Conservation (phyloP, 2,329 filamentous ascomycete species). For the Arachnopeziza araneosa region DNA sequence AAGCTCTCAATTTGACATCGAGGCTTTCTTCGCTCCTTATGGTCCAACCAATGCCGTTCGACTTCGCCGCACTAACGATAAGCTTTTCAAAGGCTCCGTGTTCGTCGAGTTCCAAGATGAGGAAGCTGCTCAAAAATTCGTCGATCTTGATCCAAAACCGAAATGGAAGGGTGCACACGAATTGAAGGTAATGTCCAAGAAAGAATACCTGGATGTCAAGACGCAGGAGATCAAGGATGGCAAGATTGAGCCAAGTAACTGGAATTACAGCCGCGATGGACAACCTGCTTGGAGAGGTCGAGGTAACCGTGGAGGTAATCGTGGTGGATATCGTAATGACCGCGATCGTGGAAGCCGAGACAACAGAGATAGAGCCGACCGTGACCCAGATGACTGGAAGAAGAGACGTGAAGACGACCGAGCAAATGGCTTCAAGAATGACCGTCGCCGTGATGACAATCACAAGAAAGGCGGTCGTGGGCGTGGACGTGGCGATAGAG, state of each 20-base stretch:
- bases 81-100: constrained; percentile 89
- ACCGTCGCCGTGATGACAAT: constrained; percentile 32
- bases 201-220: constrained; percentile 78
- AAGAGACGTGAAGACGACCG: constrained; percentile 57
- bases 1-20: constrained; percentile 86
- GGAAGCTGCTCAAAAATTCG: constrained; percentile 73
- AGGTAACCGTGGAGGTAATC: constrained; percentile 8
- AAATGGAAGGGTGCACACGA: constrained; percentile 71
- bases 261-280: background rate
- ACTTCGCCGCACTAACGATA: constrained; percentile 69
- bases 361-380: constrained; percentile 31
- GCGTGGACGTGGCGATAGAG: constrained; percentile 38
- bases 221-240: constrained; percentile 65
- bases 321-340: constrained; percentile 10
- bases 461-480: constrained; percentile 34
- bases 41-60: constrained; percentile 78
- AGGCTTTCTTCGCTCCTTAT: constrained; percentile 80
- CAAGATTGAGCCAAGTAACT: constrained; percentile 53
- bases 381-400: constrained; percentile 57
- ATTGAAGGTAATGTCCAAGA: constrained; percentile 81
- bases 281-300: constrained; percentile 12
- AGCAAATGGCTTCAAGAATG: constrained; percentile 50
- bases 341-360: constrained; percentile 33
- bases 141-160: constrained; percentile 73
- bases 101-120: constrained; percentile 87